phyloP scores from a whole-genome alignment of 805 yeast genomes.

The Sungouiozyma intestinalis region DNA sequence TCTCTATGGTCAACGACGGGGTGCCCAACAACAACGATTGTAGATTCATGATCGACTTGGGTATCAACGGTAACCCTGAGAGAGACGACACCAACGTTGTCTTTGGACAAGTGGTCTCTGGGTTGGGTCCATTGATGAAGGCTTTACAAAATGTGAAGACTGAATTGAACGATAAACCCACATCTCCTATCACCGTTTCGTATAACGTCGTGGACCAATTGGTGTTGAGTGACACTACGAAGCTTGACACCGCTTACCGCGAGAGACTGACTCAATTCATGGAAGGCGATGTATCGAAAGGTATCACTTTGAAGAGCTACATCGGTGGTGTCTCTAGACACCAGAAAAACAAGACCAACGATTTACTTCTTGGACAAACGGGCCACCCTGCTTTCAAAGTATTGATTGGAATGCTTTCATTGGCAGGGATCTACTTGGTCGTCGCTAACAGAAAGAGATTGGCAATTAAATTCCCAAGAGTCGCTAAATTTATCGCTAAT shows the following conservation, averaged over 20 bases:
- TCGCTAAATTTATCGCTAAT: conserved; percentile 8
- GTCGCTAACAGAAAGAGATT: conserved; percentile 6
- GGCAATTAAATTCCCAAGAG: conserved; percentile 8
- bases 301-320: conserved; percentile 14
- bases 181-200: conserved; percentile 33
- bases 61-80: conserved; percentile 33
- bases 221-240: conserved; percentile 11
- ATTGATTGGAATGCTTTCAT: conserved; percentile 8
- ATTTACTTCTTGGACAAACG: conserved; percentile 9
- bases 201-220: conserved; percentile 26
- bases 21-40: conserved; percentile 51
- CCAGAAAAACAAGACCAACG: conserved; percentile 10
- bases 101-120: conserved; percentile 66
- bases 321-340: conserved; percentile 3
- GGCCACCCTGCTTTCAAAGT: conserved; percentile 18
- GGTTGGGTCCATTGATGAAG: conserved; percentile 47
- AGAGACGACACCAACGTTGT: conserved; percentile 61
- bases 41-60: conserved; percentile 60
- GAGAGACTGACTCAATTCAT: conserved; percentile 16
- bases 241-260: conserved; percentile 16
- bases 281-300: conserved; percentile 20
- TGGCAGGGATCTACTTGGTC: conserved; percentile 9
- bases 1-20: conserved; percentile 66
- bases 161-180: conserved; percentile 27
- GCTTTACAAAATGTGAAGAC: conserved; percentile 49